phyloP scores from a whole-genome alignment of 305 asterid species.

The Fraxinus xanthoxyloides region DNA sequence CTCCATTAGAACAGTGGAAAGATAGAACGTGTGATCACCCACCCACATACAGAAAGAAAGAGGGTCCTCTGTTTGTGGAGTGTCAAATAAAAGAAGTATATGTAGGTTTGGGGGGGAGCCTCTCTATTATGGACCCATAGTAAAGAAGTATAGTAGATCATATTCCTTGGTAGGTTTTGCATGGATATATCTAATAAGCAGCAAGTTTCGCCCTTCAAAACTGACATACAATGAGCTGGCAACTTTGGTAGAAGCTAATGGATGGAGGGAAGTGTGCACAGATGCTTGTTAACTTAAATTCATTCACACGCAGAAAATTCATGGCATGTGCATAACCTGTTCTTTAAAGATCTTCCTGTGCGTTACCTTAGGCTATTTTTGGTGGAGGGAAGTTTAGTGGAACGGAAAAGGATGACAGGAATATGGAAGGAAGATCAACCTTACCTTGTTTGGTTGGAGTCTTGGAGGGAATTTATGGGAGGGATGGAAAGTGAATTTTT shows the following conservation, averaged over 20 bases:
- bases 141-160: neutral
- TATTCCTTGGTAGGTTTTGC: neutral
- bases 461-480: neutral
- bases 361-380: neutral
- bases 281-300: neutral
- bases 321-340: neutral
- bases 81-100: neutral
- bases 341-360: neutral
- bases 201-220: neutral
- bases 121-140: neutral
- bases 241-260: neutral
- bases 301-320: neutral
- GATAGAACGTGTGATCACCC: neutral
- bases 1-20: neutral
- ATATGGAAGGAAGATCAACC: neutral
- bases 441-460: neutral
- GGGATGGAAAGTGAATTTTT: neutral
- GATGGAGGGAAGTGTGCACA: neutral
- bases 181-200: neutral
- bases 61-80: neutral
- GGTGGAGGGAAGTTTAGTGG: neutral
- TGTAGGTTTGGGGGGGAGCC: neutral
- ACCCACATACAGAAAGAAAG: neutral
- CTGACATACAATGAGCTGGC: neutral
- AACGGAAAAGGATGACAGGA: neutral